Percentiles rank a stretch among this genome's conserved stretches.
Conservation (phyloP, 495 filamentous ascomycete species). For the Aspergillus hancockii region DNA sequence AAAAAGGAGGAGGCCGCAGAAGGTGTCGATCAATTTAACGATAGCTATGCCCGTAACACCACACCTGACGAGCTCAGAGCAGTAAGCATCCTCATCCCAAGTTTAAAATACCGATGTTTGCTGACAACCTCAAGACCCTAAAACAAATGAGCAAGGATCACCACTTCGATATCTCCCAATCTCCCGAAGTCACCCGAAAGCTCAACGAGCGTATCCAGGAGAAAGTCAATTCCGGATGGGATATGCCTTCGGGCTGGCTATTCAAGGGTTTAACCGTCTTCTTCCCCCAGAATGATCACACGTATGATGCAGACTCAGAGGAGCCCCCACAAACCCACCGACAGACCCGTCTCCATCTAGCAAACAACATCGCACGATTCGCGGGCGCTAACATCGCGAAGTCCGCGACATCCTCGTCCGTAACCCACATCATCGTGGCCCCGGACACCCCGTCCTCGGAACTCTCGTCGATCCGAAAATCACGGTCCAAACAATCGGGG, state of each 20-base stretch:
- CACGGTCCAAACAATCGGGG: constrained; percentile 26
- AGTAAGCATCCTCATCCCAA: constrained; percentile 29
- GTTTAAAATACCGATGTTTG: background rate
- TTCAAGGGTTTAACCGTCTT: constrained; percentile 64
- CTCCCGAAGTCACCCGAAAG: constrained; percentile 47
- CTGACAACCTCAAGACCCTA: constrained; percentile 36
- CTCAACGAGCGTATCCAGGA: constrained; percentile 58
- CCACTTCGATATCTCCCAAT: constrained; percentile 25
- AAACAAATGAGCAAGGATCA: constrained; percentile 43
- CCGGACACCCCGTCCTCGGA: constrained; percentile 22
- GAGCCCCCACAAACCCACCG: background rate
- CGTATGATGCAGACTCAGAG: constrained; percentile 4
- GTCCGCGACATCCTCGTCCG: constrained; percentile 19
- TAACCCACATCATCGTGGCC: constrained; percentile 41
- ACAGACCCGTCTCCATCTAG: constrained; percentile 24
- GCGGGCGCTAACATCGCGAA: constrained; percentile 52
- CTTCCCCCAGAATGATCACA: constrained; percentile 39
- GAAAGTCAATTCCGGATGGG: constrained; percentile 37
- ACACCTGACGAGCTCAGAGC: constrained; percentile 62
- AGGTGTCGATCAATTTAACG: constrained; percentile 74
- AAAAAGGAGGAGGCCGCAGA: constrained; percentile 43
- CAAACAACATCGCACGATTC: constrained; percentile 58
- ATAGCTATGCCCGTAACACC: constrained; percentile 80
- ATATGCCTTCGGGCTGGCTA: constrained; percentile 58
- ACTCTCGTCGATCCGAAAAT: constrained; percentile 30